Conservation (phyloP, 2,329 filamentous ascomycete genomes). For the Stagonosporopsis tanaceti region DNA sequence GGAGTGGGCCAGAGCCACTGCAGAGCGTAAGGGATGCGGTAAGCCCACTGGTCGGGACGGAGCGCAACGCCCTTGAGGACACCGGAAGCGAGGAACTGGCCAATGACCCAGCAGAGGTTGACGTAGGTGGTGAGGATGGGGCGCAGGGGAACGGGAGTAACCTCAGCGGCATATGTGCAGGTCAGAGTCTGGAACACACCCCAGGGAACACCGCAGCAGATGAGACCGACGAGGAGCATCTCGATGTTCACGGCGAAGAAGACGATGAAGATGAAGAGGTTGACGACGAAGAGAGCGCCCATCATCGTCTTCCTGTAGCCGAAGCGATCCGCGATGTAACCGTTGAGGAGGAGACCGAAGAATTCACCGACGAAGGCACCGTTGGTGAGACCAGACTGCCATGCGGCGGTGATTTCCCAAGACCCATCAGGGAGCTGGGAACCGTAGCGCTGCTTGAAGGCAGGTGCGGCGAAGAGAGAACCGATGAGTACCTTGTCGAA, state of each 20-base stretch:
- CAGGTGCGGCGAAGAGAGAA: slow-evolving; percentile 70
- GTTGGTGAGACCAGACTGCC: slow-evolving; percentile 58
- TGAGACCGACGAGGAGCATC: slow-evolving; percentile 67
- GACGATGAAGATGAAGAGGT: slow-evolving; percentile 47
- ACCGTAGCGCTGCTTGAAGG: slow-evolving; percentile 56
- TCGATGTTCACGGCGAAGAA: slow-evolving; percentile 55
- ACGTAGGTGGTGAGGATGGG: slow-evolving; percentile 69
- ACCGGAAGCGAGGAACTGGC: slow-evolving; percentile 75
- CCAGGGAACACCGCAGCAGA: slow-evolving; percentile 58
- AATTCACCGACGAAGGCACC: slow-evolving; percentile 56
- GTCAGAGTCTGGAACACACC: slow-evolving; percentile 57
- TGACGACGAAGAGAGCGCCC: slow-evolving; percentile 41
- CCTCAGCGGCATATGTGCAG: slow-evolving; percentile 62
- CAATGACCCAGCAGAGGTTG: slow-evolving; percentile 79
- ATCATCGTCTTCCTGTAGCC: slow-evolving; percentile 52
- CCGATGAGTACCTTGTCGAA: slow-evolving; percentile 83
- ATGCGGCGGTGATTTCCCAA: slow-evolving; percentile 54
- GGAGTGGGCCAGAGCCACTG: slow-evolving; percentile 81
- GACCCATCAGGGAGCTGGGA: slow-evolving; percentile 46
- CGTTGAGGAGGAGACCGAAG: slow-evolving; percentile 56
- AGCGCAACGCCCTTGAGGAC: slow-evolving; percentile 73
- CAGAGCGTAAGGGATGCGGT: slow-evolving; percentile 70
- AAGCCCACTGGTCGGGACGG: slow-evolving; percentile 72
- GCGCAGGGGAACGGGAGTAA: slow-evolving; percentile 74
- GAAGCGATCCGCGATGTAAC: slow-evolving; percentile 54